These are phyloP conservation scores for Buxus sempervirens DNA, from an alignment of 164 flowering plant genomes.

Conservation along the genomic window DNA sequence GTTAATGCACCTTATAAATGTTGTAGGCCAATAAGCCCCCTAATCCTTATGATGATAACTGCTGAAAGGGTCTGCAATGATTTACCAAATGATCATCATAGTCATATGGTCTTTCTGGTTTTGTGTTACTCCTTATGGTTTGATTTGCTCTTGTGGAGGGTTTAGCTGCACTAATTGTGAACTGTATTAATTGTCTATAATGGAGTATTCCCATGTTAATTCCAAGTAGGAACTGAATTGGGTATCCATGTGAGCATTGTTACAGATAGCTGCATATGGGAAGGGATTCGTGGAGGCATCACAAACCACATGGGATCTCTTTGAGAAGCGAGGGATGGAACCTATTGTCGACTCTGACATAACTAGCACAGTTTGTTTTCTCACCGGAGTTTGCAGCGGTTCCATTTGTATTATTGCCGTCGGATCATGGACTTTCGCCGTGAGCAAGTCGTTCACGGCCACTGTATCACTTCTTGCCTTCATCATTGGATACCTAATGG, in stretches of 20 bases:
- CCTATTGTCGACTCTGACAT: constrained; percentile 76
- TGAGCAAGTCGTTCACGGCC: constrained; percentile 56
- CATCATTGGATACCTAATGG: constrained; percentile 90
- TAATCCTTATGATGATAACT: no score
- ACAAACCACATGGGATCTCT: constrained; percentile 75
- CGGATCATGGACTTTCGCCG: constrained; percentile 68
- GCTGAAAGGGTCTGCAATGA: no score
- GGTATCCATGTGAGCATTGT: neutral
- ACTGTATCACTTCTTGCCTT: constrained; percentile 67
- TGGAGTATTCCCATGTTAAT: neutral
- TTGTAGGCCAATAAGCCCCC: no score
- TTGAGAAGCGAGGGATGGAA: constrained; percentile 58
- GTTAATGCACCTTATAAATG: no score
- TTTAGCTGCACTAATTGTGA: neutral
- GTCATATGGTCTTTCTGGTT: no score
- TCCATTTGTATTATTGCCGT: constrained; percentile 66
- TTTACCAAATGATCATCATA: no score
- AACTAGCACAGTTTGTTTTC: constrained; percentile 80
- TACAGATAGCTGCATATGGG: constrained; percentile 85
- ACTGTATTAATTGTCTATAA: neutral
- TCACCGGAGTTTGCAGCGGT: constrained; percentile 86
- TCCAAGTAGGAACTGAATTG: neutral
- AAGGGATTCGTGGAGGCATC: constrained; percentile 78
- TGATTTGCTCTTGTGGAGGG: no score
- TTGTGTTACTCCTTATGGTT: no score